Conservation (phyloP, 2,329 filamentous ascomycete species). For the Colletotrichum theobromicola region DNA sequence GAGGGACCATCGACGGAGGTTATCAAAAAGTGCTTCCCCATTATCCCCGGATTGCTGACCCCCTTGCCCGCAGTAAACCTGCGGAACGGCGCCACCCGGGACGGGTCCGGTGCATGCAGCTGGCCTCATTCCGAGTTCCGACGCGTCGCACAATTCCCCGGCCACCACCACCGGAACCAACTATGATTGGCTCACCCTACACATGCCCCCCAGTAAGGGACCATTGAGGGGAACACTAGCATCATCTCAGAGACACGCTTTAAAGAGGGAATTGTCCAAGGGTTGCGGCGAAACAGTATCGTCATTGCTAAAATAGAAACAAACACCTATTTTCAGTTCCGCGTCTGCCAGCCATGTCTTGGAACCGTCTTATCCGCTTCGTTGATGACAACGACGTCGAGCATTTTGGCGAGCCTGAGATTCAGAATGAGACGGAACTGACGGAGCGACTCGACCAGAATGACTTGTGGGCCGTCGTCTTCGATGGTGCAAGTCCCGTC, state of each 20-base stretch:
- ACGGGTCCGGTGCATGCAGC: background rate
- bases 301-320: background rate
- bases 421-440: slow-evolving; percentile 31
- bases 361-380: slow-evolving; percentile 39
- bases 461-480: slow-evolving; percentile 33
- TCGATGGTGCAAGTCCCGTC: slow-evolving; percentile 32
- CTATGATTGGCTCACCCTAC: background rate
- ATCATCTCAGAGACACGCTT: background rate
- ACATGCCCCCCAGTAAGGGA: background rate
- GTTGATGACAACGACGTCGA: slow-evolving; percentile 35
- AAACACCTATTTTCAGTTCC: background rate
- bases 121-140: slow-evolving; percentile 13
- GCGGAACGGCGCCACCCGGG: background rate
- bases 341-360: slow-evolving; percentile 19
- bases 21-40: background rate
- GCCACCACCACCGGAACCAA: background rate
- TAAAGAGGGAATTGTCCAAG: background rate
- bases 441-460: slow-evolving; percentile 24
- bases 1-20: background rate
- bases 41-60: background rate
- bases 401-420: slow-evolving; percentile 36
- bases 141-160: background rate
- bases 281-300: background rate
- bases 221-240: background rate
- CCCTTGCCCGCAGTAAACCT: background rate